Conservation (phyloP, 148 eudicot genomes). For the Chenopodium album region DNA sequence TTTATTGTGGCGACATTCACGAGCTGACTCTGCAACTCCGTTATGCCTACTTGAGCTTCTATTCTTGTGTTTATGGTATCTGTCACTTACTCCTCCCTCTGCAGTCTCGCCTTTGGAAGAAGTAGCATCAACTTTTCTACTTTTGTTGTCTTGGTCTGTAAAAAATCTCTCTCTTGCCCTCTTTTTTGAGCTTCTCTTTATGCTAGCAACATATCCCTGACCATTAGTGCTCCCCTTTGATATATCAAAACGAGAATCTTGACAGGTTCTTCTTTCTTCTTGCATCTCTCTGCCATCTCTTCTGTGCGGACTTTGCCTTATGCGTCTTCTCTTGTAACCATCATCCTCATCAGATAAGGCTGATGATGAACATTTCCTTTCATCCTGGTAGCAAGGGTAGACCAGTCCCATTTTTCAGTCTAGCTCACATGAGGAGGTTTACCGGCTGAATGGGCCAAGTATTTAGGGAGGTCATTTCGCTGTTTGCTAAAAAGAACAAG, state of each 20-base stretch:
- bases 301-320: conserved; percentile 10
- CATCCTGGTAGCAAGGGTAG: conserved; percentile 70
- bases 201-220: background rate
- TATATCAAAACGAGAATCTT: conserved; percentile 17
- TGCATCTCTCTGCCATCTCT: conserved; percentile 29
- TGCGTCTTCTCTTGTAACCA: conserved; percentile 32
- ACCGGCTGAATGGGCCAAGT: conserved; percentile 88
- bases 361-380: no score
- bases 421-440: conserved; percentile 90
- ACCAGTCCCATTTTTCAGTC: conserved; percentile 82
- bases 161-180: conserved; percentile 16
- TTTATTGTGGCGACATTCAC: background rate
- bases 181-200: conserved; percentile 21
- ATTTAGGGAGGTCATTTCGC: conserved; percentile 81
- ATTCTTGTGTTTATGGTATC: conserved; percentile 11
- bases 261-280: conserved; percentile 29
- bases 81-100: conserved; percentile 11
- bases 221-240: conserved; percentile 19
- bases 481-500: conserved; percentile 84
- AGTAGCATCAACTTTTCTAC: conserved; percentile 1
- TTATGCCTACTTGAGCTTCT: conserved; percentile 21
- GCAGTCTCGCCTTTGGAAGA: background rate
- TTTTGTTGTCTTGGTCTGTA: conserved; percentile 13
- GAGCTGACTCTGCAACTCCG: background rate
- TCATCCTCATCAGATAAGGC: conserved; percentile 40